Evolutionary conservation across 139 green algal species (phyloP).

Genomic region (Zygnema cylindricum): DNA sequence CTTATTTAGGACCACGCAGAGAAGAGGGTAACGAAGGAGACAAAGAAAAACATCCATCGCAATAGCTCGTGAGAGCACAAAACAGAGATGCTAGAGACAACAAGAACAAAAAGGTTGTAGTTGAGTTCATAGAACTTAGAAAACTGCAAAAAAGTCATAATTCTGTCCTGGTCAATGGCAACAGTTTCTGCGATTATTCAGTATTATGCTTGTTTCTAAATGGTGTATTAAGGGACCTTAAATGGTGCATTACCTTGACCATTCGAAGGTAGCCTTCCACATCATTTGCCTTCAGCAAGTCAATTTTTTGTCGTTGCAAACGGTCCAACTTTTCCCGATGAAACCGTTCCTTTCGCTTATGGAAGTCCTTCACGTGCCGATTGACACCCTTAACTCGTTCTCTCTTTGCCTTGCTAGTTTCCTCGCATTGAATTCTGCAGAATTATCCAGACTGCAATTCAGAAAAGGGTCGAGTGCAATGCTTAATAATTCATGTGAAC

Average conservation of each 20-base stretch:
- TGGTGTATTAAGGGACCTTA: neutral
- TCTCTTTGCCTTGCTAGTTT: neutral
- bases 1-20: too few relatives aligned
- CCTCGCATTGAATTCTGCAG: slow-evolving; percentile 22
- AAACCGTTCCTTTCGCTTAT: slow-evolving; percentile 45
- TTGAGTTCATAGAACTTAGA: too few relatives aligned
- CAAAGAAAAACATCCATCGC: too few relatives aligned
- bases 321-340: slow-evolving; percentile 25
- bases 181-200: too few relatives aligned
- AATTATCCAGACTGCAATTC: neutral
- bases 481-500: neutral
- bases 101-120: too few relatives aligned
- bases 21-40: too few relatives aligned
- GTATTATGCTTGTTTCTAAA: too few relatives aligned
- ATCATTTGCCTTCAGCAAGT: slow-evolving; percentile 76
- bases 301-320: slow-evolving; percentile 63
- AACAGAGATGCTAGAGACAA: too few relatives aligned
- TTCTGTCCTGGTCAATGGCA: too few relatives aligned
- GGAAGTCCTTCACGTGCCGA: slow-evolving; percentile 40
- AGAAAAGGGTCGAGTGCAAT: neutral
- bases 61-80: too few relatives aligned
- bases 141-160: too few relatives aligned
- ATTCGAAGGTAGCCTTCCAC: slow-evolving; percentile 81
- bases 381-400: slow-evolving; percentile 10
- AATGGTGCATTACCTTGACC: slow-evolving; percentile 28